Evolutionary conservation across 257 asterid genomes (phyloP), one percentile per base, ranked within the genome.

Genomic region (Solanum clarkiae): DNA sequence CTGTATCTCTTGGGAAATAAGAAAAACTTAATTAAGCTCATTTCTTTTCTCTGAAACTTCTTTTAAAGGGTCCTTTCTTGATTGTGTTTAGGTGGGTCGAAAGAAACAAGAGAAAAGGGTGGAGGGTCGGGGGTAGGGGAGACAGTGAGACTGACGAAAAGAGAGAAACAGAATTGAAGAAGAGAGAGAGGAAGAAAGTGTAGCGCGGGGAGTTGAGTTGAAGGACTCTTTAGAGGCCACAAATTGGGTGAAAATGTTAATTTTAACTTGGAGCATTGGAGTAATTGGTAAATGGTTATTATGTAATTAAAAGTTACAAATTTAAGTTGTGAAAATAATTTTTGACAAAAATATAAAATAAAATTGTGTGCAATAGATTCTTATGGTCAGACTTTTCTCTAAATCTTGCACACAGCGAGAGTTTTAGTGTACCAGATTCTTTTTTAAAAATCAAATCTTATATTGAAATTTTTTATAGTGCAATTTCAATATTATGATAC

Each of bases 231-330:
- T 36, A 0, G 6, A 36, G 40, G 40, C 40, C 40, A 36, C 5
- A 4, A 36, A 36, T 36, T 36, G 40, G 40, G 40, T 36, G 40
- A 36, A 36, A 36, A 36, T 36, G 1, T 4, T 36, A 36, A 36
- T 36, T 36, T 36, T 4, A 29, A 26, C 0, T 26, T 1, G 0
- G 2, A 29, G 32, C 2, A 0, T 26, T 2, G 36, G 4, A 32
- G 36, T 2, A 32, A 3, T 32, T 32, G 42, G 0, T 36, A 36
- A 36, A 5, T 36, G 4, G 2, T 5, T 36, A 36, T 36, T 5
- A 5, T 36, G 0, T 36, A 1, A 36, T 36, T 0, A 36, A 36
- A 36, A 1, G 6, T 36, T 0, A 36, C 0, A 1, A 5, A 0
- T 4, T 36, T 5, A 36, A 36, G 5, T 4, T 5, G 0, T 36